Evolutionary conservation across 257 asterid species (phyloP), one percentile per base, ranked within the genome.

Genomic region (Fraxinus anomala): DNA sequence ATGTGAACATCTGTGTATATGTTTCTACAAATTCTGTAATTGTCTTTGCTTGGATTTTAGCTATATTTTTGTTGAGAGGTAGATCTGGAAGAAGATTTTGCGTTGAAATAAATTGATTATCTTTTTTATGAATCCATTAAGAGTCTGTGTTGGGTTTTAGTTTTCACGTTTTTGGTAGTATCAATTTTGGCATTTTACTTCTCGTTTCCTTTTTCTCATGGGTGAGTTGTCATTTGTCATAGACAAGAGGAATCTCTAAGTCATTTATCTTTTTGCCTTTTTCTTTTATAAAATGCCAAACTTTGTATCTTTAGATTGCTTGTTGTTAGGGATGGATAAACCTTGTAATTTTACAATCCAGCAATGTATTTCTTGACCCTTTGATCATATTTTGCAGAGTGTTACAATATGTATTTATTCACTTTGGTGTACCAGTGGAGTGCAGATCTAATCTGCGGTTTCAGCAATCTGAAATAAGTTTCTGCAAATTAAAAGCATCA

Each of bases 211-310:
- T 86, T 79, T 80, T 47, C 82, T 73, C 73, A 82, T 80, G 77
- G 83, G 85, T 91, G 88, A 85, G 83, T 78, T 79, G 87, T 85
- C 83, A 59, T 79, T 82, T 80, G 82, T 78, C 80, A 72, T 79
- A 87, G 86, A 76, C 75, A 83, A 84, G 87, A 83, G 82, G 90
- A 87, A 90, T 89, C 90, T 87, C 84, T 85, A 76, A 70, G 80
- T 76, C 76, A 80, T 80, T 80, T 83, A 69, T 72, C 89, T 75
- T 83, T 79, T 77, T 81, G 24, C 78, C 75, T 84, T 87, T 84
- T 59, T 37, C 7, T 69, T 82, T 77, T 82, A 61, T 71, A 72
- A 82, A 49, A 68, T 51, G 69, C 67, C 70, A 47, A 17, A 39
- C 68, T 80, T 78, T 77, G 72, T 77, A 40, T 82, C 79, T 82